Evolutionary conservation across 352 stramenopile species (phyloP).

Genomic region (Globisporangium spiculum): DNA sequence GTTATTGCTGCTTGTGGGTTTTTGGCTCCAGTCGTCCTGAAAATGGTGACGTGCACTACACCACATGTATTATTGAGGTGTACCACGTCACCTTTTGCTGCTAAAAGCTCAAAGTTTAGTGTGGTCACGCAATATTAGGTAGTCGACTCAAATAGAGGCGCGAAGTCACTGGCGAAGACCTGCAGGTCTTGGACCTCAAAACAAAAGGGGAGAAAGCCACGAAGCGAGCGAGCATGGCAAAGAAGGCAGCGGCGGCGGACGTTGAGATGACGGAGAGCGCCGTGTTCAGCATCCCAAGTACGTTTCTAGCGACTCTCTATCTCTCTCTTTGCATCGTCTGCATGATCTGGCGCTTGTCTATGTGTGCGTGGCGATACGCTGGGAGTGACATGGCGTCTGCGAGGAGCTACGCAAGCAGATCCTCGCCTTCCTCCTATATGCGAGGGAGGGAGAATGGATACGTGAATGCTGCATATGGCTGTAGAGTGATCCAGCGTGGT

Average conservation of each 20-base stretch:
- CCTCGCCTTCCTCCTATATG: not conserved
- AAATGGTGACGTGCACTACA: not conserved
- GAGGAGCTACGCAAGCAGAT: not conserved
- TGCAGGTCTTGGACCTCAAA: conserved; percentile 6
- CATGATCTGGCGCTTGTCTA: not conserved
- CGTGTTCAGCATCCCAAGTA: conserved; percentile 52
- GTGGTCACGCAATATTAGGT: not conserved
- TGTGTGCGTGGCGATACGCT: not conserved
- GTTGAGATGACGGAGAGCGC: conserved; percentile 23
- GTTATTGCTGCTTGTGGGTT: conserved; percentile 1
- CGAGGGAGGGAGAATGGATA: not conserved
- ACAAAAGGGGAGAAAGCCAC: conserved; percentile 7
- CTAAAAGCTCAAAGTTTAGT: not conserved
- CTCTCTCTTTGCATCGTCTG: not conserved
- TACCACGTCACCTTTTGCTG: not conserved
- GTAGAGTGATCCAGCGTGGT: not conserved
- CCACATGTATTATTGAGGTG: not conserved
- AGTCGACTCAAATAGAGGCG: conserved; percentile 1
- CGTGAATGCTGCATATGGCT: not conserved
- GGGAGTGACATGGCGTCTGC: conserved; percentile 2
- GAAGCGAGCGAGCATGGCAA: conserved; percentile 21
- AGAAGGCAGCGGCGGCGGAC: conserved; percentile 21
- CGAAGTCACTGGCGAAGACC: conserved; percentile 5
- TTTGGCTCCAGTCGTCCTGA: conserved; percentile 15
- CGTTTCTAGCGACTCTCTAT: conserved; percentile 5